Conservation (phyloP, 441 rosid species). For the Biscutella laevigata region DNA sequence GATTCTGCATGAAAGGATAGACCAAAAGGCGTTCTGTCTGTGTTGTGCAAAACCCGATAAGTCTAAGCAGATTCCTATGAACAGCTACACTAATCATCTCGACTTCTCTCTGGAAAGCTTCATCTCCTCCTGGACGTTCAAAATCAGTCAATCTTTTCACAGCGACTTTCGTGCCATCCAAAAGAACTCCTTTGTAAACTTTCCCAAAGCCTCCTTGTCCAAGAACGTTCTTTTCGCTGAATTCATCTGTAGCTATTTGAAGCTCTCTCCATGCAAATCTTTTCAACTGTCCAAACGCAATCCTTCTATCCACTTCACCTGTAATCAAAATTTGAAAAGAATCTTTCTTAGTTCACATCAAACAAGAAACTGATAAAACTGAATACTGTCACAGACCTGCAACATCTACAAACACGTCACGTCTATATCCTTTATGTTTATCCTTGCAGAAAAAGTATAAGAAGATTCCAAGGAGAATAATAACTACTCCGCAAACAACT, state of each 20-base stretch:
- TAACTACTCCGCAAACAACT: slow-evolving; percentile 46
- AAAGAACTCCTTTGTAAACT: slow-evolving; percentile 83
- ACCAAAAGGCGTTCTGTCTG: slow-evolving; percentile 81
- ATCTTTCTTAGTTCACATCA: neutral
- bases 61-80: slow-evolving; percentile 68
- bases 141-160: slow-evolving; percentile 81
- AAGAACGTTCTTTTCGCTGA: slow-evolving; percentile 71
- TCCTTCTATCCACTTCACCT: slow-evolving; percentile 91
- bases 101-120: slow-evolving; percentile 88
- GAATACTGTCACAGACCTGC: slow-evolving; percentile 45
- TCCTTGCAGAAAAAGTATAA: slow-evolving; percentile 50
- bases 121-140: slow-evolving; percentile 87
- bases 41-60: slow-evolving; percentile 90
- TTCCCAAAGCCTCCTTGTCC: slow-evolving; percentile 98
- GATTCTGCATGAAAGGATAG: slow-evolving; percentile 87
- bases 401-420: slow-evolving; percentile 78
- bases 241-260: slow-evolving; percentile 68
- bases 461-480: slow-evolving; percentile 43
- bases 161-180: slow-evolving; percentile 66
- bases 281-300: slow-evolving; percentile 87
- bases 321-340: slow-evolving; percentile 2
- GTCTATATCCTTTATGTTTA: slow-evolving; percentile 49
- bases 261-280: slow-evolving; percentile 88
- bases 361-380: neutral
- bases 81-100: slow-evolving; percentile 96